phyloP scores from a whole-genome alignment of 192 early-diverging fungal genomes.

The Coemansia sp. region DNA sequence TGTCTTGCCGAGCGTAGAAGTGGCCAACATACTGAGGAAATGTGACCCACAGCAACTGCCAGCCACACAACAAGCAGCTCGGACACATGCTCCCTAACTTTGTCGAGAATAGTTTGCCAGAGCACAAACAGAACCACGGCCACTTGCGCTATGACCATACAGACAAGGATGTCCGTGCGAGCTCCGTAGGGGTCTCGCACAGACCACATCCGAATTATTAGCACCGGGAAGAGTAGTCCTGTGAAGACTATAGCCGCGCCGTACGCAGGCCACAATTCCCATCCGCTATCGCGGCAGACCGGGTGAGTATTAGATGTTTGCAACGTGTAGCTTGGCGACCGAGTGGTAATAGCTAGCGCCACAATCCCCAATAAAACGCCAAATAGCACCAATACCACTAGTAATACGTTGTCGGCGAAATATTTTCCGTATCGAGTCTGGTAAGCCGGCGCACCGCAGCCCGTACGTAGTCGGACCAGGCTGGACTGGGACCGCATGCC shows the following conservation, averaged over 20 bases:
- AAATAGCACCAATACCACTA: conserved; percentile 5
- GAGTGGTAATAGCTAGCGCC: conserved; percentile 11
- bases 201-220: conserved; percentile 23
- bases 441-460: neutral
- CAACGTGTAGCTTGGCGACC: neutral
- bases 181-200: conserved; percentile 20
- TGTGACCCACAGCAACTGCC: conserved; percentile 14
- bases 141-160: conserved; percentile 25
- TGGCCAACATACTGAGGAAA: conserved; percentile 32
- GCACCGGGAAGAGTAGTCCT: conserved; percentile 23
- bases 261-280: conserved; percentile 41
- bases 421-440: conserved; percentile 14
- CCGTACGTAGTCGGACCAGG: neutral
- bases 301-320: neutral
- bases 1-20: conserved; percentile 11
- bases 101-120: conserved; percentile 21
- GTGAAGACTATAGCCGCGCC: conserved; percentile 14
- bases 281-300: conserved; percentile 24
- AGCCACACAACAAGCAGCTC: conserved; percentile 40
- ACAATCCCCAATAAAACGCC: conserved; percentile 9
- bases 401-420: conserved; percentile 6
- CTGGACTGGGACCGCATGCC: conserved; percentile 6
- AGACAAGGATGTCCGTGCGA: conserved; percentile 20
- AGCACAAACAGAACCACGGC: conserved; percentile 26
- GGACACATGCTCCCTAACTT: conserved; percentile 16